Conservation (phyloP, 106 monocot genomes). For the Ottelia alismoides region DNA sequence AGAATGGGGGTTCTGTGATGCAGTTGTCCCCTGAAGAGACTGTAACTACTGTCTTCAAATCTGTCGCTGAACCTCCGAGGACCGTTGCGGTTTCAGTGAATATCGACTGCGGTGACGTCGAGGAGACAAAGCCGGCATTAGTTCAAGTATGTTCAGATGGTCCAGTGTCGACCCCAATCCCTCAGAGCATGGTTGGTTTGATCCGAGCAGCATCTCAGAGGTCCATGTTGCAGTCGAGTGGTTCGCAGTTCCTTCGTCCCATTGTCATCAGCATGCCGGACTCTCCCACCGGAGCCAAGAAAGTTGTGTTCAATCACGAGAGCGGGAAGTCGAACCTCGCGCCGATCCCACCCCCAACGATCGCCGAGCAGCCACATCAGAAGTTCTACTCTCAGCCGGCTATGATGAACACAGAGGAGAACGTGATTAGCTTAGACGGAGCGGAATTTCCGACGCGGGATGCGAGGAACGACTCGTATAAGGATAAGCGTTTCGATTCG, state of each 20-base stretch:
- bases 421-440: neutral
- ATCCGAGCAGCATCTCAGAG: too few relatives aligned
- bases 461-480: neutral
- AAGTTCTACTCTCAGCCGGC: neutral
- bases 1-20: too few relatives aligned
- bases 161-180: too few relatives aligned
- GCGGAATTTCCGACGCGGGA: neutral
- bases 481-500: constrained; percentile 38
- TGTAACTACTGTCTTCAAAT: too few relatives aligned
- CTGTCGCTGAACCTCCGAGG: too few relatives aligned
- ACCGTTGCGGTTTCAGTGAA: too few relatives aligned
- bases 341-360: neutral
- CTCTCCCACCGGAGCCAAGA: constrained; percentile 4
- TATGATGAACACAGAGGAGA: neutral
- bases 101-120: too few relatives aligned
- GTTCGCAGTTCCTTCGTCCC: neutral
- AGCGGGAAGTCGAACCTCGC: neutral
- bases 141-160: too few relatives aligned
- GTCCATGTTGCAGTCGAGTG: neutral
- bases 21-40: too few relatives aligned
- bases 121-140: too few relatives aligned
- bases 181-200: too few relatives aligned
- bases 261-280: constrained; percentile 5
- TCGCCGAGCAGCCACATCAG: neutral
- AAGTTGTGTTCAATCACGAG: neutral